Evolutionary conservation across 1,284 basidiomycete genomes (phyloP), one percentile per base, ranked within the genome.

Genomic region (Moniliella sp.): DNA sequence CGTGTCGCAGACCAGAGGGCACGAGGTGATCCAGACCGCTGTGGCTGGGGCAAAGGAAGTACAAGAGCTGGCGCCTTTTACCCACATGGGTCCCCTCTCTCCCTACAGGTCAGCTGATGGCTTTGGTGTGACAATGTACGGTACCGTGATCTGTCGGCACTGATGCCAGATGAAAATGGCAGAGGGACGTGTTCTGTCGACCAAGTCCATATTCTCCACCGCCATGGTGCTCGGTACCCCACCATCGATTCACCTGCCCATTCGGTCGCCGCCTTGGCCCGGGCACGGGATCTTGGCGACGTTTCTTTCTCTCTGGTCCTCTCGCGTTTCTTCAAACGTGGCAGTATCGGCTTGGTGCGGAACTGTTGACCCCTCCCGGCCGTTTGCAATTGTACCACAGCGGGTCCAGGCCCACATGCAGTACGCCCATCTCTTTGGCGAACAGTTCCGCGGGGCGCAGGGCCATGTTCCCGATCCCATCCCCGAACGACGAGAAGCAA

Each of bases 331-430:
- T 83, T 62, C 80, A 80, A 46, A 66, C 68, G 16, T 84, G 66
- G 65, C 46, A 45, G 15, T 67, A 66, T 43, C 40, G 59, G 33
- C 53, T 69, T 4, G 67, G 67, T n/a, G 54, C 76, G 64, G 78
- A 83, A 64, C 53, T 72, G 18, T 62, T 83, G 32, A 78, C 78
- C 13, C 78, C 78, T 0, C 78, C 81, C 40, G 79, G 78, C 32
- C 66, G 78, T 25, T 74, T 80, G 51, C 77, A 83, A 50, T 43
- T 62, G n/a, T 62, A 55, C 27, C 48, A 55, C 28, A 45, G 45
- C 15, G 59, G 56, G 55, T 59, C 1, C 27, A 43, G 18, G 36
- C 48, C 33, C 48, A 43, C 39, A 51, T 47, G 32, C 35, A 53
- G 33, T 64, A 65, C 32, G 21, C 8, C n/a, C n/a, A 7, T 7